Evolutionary conservation across 2,329 filamentous ascomycete genomes (phyloP).

Genomic region (Trichoderma aggressivum): DNA sequence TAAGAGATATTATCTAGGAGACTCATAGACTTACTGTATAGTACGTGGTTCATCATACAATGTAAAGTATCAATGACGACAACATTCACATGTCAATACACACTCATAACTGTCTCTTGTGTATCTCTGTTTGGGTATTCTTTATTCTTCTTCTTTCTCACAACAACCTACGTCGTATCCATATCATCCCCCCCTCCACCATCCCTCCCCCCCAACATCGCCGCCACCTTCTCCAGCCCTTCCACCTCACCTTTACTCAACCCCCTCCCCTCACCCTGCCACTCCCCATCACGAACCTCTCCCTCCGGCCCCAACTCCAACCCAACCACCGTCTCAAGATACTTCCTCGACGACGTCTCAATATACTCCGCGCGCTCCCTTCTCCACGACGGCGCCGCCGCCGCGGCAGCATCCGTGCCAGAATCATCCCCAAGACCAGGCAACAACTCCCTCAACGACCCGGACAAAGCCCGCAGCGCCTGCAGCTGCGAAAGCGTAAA

Average conservation of each 20-base stretch:
- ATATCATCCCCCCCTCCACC: conserved; percentile 22
- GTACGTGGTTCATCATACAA: background rate
- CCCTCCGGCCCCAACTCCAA: conserved; percentile 61
- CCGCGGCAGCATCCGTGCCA: conserved; percentile 29
- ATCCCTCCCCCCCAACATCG: conserved; percentile 38
- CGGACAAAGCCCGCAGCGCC: conserved; percentile 65
- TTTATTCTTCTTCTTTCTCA: background rate
- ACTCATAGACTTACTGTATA: background rate
- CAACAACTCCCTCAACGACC: conserved; percentile 59
- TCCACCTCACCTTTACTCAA: conserved; percentile 54
- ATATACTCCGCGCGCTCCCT: conserved; percentile 78
- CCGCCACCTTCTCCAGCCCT: conserved; percentile 51
- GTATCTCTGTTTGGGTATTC: background rate
- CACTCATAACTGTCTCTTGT: background rate
- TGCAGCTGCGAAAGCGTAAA: conserved; percentile 84
- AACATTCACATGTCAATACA: background rate
- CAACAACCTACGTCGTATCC: conserved; percentile 28
- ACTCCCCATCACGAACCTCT: conserved; percentile 62
- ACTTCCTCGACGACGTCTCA: conserved; percentile 71
- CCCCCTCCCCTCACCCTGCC: conserved; percentile 54
- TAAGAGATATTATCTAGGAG: background rate
- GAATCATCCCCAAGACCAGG: conserved; percentile 53
- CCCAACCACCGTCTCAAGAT: conserved; percentile 68
- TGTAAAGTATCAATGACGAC: background rate
- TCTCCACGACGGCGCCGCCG: conserved; percentile 51